Conservation (phyloP, 352 stramenopile genomes). For the Globisporangium spiculum region DNA sequence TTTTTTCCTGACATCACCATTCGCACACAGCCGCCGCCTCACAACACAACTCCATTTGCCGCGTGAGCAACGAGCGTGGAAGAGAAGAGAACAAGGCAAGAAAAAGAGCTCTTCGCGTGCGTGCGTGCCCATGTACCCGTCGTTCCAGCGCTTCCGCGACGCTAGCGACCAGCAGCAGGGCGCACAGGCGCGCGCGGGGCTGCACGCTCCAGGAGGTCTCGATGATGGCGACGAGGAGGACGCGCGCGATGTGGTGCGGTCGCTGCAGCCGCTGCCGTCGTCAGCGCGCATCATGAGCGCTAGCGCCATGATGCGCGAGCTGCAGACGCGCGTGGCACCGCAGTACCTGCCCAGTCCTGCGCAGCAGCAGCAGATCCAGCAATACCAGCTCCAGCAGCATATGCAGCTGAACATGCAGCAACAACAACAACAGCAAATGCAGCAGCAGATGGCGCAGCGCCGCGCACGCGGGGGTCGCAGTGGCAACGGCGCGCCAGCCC, state of each 20-base stretch:
- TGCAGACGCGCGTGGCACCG: constrained; percentile 12
- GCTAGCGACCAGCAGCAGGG: background rate
- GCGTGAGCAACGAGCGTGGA: background rate
- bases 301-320: constrained; percentile 7
- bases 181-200: constrained; percentile 1
- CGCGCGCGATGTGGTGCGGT: constrained; percentile 15
- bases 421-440: constrained; percentile 1
- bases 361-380: constrained; percentile 20
- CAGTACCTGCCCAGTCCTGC: constrained; percentile 16
- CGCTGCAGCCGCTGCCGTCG: constrained; percentile 13
- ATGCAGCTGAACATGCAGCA: background rate
- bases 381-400: constrained; percentile 7
- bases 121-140: constrained; percentile 11
- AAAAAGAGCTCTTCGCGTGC: background rate
- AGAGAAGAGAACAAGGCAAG: background rate
- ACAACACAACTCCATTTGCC: background rate
- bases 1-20: background rate
- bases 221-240: constrained; percentile 3
- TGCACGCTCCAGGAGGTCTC: background rate
- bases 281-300: constrained; percentile 4
- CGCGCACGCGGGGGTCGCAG: background rate
- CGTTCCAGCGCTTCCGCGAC: constrained; percentile 18
- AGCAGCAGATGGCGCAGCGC: constrained; percentile 8
- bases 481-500: background rate
- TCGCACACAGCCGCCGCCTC: background rate